Conservation (phyloP, 352 stramenopile species). For the Globisporangium takayamanum region DNA sequence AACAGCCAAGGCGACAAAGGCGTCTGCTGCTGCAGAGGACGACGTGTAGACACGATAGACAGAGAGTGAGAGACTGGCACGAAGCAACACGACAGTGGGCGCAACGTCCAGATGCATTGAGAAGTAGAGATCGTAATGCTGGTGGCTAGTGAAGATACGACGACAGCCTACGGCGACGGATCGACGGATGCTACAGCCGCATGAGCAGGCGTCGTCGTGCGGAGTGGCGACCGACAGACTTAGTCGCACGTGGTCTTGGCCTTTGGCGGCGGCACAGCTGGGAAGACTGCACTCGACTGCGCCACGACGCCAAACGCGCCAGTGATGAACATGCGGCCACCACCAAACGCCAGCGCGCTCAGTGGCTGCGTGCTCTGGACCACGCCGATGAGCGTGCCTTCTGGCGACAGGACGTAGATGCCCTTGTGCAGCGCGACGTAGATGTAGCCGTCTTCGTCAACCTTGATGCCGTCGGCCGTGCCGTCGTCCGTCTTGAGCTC, state of each 20-base stretch:
- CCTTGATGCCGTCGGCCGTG: constrained; percentile 70
- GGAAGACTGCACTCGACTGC: constrained; percentile 37
- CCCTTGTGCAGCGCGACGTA: constrained; percentile 73
- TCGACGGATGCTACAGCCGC: background rate
- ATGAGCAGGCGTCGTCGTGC: background rate
- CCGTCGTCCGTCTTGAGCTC: constrained; percentile 52
- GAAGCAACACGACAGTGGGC: background rate
- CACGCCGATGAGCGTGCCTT: constrained; percentile 45
- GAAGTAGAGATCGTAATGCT: background rate
- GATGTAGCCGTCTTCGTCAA: constrained; percentile 64
- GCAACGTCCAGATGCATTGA: background rate
- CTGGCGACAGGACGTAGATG: constrained; percentile 59
- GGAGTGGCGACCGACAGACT: background rate
- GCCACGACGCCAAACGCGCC: constrained; percentile 62
- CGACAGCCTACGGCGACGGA: too few species aligned
- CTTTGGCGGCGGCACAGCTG: constrained; percentile 20
- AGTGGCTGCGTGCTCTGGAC: constrained; percentile 52
- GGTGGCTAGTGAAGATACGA: background rate
- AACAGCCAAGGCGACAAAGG: constrained; percentile 15
- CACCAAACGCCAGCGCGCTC: constrained; percentile 52
- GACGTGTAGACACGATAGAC: constrained; percentile 13
- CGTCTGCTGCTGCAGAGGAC: constrained; percentile 1
- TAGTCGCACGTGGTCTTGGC: constrained; percentile 36
- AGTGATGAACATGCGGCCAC: constrained; percentile 71
- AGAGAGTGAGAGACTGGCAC: background rate